Base-by-base conservation (phyloP, 306 rosid species). In the Prunus persica region DNA sequence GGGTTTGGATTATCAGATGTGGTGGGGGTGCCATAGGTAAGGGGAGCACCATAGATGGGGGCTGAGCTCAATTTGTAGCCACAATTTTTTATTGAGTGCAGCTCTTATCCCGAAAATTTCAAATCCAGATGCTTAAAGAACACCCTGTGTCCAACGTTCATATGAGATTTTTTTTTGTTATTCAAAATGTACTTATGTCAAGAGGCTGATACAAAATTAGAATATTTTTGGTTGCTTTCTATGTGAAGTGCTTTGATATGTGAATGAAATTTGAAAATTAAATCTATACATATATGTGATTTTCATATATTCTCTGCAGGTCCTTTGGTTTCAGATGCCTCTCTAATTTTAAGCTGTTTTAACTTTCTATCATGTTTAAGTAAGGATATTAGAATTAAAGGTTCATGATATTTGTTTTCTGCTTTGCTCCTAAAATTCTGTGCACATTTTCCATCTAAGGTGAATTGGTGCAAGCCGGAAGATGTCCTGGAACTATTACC, bases 401-500 rank as follows among this genome's bases (percentile, higher is more conserved):
- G 68, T 65, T 13, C 45, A 72, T 79, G 65, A 41, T 69, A 46
- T 50, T 47, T 30, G 25, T 64, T 51, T 45, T n/a, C 34, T 61
- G 3, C 45, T 63, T 46, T 27, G 45, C 58, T 14, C 19, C 45
- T 43, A 41, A 41, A 15, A 43, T 73, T 51, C 24, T 20, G 8
- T 63, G 64, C 67, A 55, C 43, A 14, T 71, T 13, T 54, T 72
- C 16, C 51, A 25, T 74, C 67, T 52, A 49, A 56, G 20, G 77
- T 60, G 67, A 24, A 64, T 46, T 34, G 19, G 22, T 72, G 38
- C 54, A 72, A 27, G 45, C 28, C 15, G 5, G 6, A 22, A 54
- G 55, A 57, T 47, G 19, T 69, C 57, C 28, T 75, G 72, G 19
- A n/a, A 28, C 81, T 78, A 66, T 50, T 75, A 54, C 50, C 65